Base-by-base conservation (phyloP, 2,329 filamentous ascomycete genomes). In the Colletotrichum tropicicola region DNA sequence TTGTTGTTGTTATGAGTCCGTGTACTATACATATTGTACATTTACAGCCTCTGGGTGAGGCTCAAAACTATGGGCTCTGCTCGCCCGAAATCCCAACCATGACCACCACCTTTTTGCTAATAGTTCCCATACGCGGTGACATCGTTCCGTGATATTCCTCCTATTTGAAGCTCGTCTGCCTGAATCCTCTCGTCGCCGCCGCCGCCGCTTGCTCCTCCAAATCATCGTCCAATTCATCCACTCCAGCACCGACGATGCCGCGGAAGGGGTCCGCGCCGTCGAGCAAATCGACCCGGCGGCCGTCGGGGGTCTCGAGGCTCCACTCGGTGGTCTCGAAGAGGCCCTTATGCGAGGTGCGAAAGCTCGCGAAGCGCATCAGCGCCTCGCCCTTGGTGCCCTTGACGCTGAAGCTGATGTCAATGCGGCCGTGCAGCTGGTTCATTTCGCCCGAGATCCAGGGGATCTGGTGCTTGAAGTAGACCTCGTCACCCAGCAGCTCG, bases 381-480 rank as follows among this genome's bases (percentile, higher is more conserved):
- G 89, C 96, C 70, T 83, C 81, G 62, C 80, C 82, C 75, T 85
- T 89, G 28, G 89, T 92, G 41, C 96, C 96, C 80, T 92, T 93
- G 27, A 99, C 96, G 80, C 88, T 85, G 78, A 97, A 98, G 59
- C 81, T 82, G 64, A 99, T 92, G 83, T 98, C 86, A 76, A 99
- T 97, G 72, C 89, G 85, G 23, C 96, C 96, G 79, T 95, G 93
- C 76, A 98, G 80, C 83, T 97, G 95, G 80, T 98, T 97, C 86
- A 99, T 92, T 82, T 93, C 89, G 66, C 92, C 92, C 72, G 86
- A 83, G 73, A 96, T 94, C 92, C 92, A 95, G 45, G 92, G 92
- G 74, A 95, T 91, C 78, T 91, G 87, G 74, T 88, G 85, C 70
- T 87, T 85, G 79, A 94, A 95, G 79, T 93, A 93, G 73, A 96